These are phyloP conservation scores for Podospora conica DNA, from an alignment of 495 filamentous ascomycete genomes.

Conservation along the genomic window DNA sequence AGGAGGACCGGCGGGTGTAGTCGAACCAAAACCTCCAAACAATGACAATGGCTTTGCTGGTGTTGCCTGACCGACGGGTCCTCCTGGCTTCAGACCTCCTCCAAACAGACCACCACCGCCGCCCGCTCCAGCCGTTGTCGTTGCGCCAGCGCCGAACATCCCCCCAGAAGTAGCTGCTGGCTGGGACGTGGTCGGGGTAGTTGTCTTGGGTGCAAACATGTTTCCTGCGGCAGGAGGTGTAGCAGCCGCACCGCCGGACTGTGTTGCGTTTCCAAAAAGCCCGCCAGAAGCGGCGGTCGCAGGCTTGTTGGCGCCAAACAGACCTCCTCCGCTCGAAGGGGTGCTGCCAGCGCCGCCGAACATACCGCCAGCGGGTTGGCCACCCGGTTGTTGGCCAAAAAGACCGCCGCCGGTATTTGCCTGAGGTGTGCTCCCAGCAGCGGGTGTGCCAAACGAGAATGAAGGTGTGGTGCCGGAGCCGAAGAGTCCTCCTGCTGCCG, in stretches of 20 bases:
- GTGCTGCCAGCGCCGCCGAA: slow-evolving; percentile 21
- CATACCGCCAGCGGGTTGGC: slow-evolving; percentile 12
- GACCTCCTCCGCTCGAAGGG: slow-evolving; percentile 6
- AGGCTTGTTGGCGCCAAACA: slow-evolving; percentile 34
- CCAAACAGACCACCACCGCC: slow-evolving; percentile 11
- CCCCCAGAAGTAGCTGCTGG: slow-evolving; percentile 3
- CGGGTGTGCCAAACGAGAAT: slow-evolving; percentile 31
- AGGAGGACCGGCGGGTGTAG: slow-evolving; percentile 29
- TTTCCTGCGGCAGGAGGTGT: neutral
- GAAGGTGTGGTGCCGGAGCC: slow-evolving; percentile 21
- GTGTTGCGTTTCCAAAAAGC: neutral
- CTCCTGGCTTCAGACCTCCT: neutral
- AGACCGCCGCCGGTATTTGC: slow-evolving; percentile 24
- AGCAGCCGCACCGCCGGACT: neutral
- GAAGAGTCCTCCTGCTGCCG: slow-evolving; percentile 35
- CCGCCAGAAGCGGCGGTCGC: neutral
- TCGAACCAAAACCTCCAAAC: slow-evolving; percentile 24
- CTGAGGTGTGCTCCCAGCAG: slow-evolving; percentile 26
- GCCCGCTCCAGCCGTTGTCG: neutral
- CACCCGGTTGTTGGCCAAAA: slow-evolving; percentile 28
- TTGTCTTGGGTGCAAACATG: slow-evolving; percentile 7
- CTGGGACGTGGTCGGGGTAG: slow-evolving; percentile 16
- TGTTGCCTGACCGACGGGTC: slow-evolving; percentile 15
- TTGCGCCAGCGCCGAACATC: slow-evolving; percentile 1
- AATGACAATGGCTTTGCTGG: slow-evolving; percentile 25